phyloP scores from a whole-genome alignment of 192 early-diverging fungal genomes.

The Backusella mclennaniae region DNA sequence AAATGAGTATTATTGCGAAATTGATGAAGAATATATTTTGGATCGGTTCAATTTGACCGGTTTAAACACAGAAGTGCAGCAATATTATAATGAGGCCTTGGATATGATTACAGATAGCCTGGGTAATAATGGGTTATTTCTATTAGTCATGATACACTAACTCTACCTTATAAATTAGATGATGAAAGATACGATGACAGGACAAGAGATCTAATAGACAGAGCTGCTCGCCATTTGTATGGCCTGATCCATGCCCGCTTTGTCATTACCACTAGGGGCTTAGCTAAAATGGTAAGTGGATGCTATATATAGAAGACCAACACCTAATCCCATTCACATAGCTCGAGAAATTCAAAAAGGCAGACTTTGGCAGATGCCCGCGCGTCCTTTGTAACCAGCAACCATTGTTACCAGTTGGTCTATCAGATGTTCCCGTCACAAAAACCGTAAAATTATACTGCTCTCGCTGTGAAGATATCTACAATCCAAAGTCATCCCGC shows the following conservation, averaged over 20 bases:
- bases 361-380: conserved; percentile 93
- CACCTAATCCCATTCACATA: conserved; percentile 3
- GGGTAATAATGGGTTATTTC: conserved; percentile 36
- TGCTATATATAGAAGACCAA: no score
- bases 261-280: conserved; percentile 88
- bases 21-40: conserved; percentile 95
- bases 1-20: conserved; percentile 96
- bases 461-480: conserved; percentile 93
- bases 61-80: conserved; percentile 80
- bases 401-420: conserved; percentile 83
- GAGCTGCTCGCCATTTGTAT: conserved; percentile 87
- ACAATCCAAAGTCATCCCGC: conserved; percentile 79
- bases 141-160: not conserved
- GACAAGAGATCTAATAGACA: conserved; percentile 76
- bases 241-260: conserved; percentile 97
- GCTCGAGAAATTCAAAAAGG: conserved; percentile 89
- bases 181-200: conserved; percentile 67
- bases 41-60: conserved; percentile 98
- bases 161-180: conserved; percentile 10
- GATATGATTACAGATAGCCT: conserved; percentile 89
- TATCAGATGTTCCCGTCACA: conserved; percentile 82
- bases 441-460: conserved; percentile 94
- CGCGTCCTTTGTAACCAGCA: conserved; percentile 88
- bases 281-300: conserved; percentile 79
- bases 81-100: conserved; percentile 79